Evolutionary conservation across 176 grass and related monocot species (phyloP).

Genomic region (Aegilops tauschii): DNA sequence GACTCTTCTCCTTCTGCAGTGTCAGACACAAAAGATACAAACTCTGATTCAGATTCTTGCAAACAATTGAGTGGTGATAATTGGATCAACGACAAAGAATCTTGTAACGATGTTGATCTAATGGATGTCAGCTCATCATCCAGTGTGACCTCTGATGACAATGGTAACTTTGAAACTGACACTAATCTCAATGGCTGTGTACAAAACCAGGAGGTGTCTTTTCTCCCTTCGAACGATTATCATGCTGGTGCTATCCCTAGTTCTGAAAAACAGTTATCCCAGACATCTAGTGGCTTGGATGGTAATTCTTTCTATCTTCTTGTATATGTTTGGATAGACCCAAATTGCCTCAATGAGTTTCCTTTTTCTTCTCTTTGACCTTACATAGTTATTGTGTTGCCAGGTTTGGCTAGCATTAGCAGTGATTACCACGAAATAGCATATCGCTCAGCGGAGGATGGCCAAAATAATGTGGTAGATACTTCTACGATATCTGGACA

Average conservation of each 20-base stretch:
- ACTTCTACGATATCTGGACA: slow-evolving; percentile 26
- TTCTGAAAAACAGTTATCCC: slow-evolving; percentile 32
- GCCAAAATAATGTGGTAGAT: slow-evolving; percentile 29
- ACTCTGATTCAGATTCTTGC: slow-evolving; percentile 34
- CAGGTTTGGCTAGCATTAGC: slow-evolving; percentile 45
- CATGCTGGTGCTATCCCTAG: slow-evolving; percentile 9
- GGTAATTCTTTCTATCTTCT: slow-evolving; percentile 44
- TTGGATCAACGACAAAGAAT: slow-evolving; percentile 47
- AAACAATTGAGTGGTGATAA: slow-evolving; percentile 27
- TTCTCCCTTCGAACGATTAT: slow-evolving; percentile 9
- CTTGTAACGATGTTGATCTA: slow-evolving; percentile 55
- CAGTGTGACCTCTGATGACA: slow-evolving; percentile 46
- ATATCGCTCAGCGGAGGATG: slow-evolving; percentile 31
- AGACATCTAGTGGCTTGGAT: slow-evolving; percentile 33
- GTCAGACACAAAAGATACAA: slow-evolving; percentile 25
- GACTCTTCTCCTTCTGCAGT: slow-evolving; percentile 33
- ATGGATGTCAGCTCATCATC: slow-evolving; percentile 71
- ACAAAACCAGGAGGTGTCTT: slow-evolving; percentile 29
- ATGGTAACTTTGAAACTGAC: slow-evolving; percentile 6
- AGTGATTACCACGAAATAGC: slow-evolving; percentile 31
- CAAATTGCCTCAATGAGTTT: not conserved
- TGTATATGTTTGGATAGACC: slow-evolving; percentile 13
- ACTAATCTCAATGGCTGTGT: slow-evolving; percentile 13
- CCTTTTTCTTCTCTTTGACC: slow-evolving; percentile 15
- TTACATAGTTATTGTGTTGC: slow-evolving; percentile 16